These are phyloP conservation scores for Cladophialophora bantiana DNA, from an alignment of 2,329 filamentous ascomycete species.

Conservation along the genomic window DNA sequence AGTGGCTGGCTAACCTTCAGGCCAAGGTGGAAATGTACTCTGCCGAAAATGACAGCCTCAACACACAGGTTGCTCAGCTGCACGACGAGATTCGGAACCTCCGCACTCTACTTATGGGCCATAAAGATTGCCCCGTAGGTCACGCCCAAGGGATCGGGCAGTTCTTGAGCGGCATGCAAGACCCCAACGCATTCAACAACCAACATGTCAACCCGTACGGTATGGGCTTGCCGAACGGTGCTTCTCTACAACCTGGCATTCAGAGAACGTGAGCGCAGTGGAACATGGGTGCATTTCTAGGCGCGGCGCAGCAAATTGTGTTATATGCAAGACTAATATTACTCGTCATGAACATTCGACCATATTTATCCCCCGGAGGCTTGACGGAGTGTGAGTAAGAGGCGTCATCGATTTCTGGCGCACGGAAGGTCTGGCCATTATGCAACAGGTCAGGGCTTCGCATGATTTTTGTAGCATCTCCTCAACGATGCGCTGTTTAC, in stretches of 20 bases:
- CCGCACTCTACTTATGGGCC: conserved; percentile 88
- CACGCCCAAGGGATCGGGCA: conserved; percentile 72
- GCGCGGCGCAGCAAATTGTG: not conserved
- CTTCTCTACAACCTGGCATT: conserved; percentile 40
- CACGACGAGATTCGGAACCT: conserved; percentile 93
- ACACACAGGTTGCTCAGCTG: conserved; percentile 80
- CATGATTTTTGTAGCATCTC: conserved; percentile 17
- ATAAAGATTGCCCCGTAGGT: conserved; percentile 95
- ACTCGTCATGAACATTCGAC: conserved; percentile 28
- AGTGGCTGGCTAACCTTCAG: conserved; percentile 95
- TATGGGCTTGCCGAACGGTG: conserved; percentile 50
- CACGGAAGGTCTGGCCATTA: conserved; percentile 20
- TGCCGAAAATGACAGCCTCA: conserved; percentile 87
- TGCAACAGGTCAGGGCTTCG: conserved; percentile 28
- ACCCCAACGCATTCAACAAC: conserved; percentile 43
- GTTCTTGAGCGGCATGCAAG: conserved; percentile 55
- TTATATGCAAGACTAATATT: conserved; percentile 19
- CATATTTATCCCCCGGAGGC: conserved; percentile 7
- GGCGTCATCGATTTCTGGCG: conserved; percentile 3
- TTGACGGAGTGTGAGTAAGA: conserved; percentile 9
- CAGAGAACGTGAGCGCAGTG: conserved; percentile 34
- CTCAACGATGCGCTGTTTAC: conserved; percentile 9
- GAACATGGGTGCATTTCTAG: conserved; percentile 3
- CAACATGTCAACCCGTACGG: conserved; percentile 52
- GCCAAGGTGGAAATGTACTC: conserved; percentile 93